Conservation (phyloP, 139 green algal species). For the Eudorina sp. region DNA sequence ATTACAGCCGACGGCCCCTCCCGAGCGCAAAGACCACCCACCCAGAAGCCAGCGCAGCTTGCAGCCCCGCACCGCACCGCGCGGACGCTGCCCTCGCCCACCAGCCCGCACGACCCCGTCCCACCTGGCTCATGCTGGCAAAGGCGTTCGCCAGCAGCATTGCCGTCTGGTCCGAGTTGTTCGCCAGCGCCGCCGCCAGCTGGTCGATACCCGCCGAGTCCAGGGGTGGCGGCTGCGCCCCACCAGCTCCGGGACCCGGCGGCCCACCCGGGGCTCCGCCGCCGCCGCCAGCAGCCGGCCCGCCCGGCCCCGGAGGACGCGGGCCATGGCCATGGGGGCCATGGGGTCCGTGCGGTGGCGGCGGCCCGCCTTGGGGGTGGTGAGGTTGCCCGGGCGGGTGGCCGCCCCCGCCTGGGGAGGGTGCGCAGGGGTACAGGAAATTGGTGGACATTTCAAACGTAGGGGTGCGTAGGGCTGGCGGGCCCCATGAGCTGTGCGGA, state of each 20-base stretch:
- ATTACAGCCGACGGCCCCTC: too few species aligned
- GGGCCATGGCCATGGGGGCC: too few species aligned
- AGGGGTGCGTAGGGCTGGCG: too few species aligned
- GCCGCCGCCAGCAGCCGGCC: neutral
- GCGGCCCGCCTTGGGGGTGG: neutral
- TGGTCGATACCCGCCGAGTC: constrained; percentile 27
- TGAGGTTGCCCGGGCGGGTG: neutral
- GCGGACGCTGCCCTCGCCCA: too few species aligned
- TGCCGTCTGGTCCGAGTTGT: constrained; percentile 34
- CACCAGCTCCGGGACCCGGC: neutral
- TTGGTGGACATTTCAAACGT: too few species aligned
- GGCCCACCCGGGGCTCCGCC: neutral
- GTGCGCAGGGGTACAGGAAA: too few species aligned
- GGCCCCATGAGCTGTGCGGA: too few species aligned
- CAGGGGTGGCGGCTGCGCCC: neutral
- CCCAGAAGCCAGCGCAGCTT: too few species aligned
- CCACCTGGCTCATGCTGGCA: constrained; percentile 47
- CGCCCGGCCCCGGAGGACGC: too few species aligned
- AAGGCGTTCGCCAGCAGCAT: constrained; percentile 44
- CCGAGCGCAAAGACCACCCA: too few species aligned
- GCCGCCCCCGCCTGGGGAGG: too few species aligned
- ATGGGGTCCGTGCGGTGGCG: neutral
- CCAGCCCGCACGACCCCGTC: neutral
- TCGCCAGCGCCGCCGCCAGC: constrained; percentile 41
- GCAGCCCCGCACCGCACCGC: too few species aligned